Evolutionary conservation across 2,329 filamentous ascomycete genomes (phyloP).

Genomic region (Claviceps monticola): DNA sequence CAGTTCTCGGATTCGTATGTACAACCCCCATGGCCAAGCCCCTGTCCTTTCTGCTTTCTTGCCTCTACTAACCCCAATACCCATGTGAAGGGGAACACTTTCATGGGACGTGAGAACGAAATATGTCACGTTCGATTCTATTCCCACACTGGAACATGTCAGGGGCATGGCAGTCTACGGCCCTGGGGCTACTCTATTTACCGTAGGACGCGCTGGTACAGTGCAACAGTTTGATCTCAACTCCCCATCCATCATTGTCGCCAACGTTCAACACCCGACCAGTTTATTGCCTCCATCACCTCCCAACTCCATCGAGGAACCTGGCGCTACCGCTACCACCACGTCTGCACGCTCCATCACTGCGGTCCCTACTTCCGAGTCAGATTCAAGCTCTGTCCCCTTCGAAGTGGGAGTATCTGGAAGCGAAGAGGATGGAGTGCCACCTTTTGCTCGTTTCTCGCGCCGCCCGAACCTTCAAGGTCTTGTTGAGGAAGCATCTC

Average conservation of each 20-base stretch:
- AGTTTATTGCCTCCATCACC: constrained; percentile 67
- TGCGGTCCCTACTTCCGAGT: constrained; percentile 36
- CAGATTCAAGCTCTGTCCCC: constrained; percentile 39
- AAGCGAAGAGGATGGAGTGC: constrained; percentile 65
- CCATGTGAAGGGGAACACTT: constrained; percentile 56
- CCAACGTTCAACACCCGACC: constrained; percentile 75
- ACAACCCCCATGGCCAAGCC: neutral
- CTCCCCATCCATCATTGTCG: constrained; percentile 64
- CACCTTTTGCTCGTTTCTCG: constrained; percentile 62
- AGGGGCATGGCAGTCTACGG: constrained; percentile 78
- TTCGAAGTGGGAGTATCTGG: constrained; percentile 50
- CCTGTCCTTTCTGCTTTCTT: too few species aligned
- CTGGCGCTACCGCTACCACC: constrained; percentile 45
- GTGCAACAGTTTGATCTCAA: constrained; percentile 94
- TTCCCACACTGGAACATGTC: constrained; percentile 73
- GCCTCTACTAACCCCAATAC: neutral
- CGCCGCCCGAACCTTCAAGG: constrained; percentile 49
- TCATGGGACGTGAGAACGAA: constrained; percentile 99
- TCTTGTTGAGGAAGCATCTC: constrained; percentile 41
- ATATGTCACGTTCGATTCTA: constrained; percentile 76
- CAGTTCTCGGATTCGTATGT: constrained; percentile 84
- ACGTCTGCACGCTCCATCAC: constrained; percentile 32
- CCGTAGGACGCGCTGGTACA: constrained; percentile 72
- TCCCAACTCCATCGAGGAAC: constrained; percentile 66
- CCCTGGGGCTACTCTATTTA: constrained; percentile 83